Evolutionary conservation across 768 basidiomycete species (phyloP), one percentile per base, ranked within the genome.

Genomic region (Agaricus blazei): DNA sequence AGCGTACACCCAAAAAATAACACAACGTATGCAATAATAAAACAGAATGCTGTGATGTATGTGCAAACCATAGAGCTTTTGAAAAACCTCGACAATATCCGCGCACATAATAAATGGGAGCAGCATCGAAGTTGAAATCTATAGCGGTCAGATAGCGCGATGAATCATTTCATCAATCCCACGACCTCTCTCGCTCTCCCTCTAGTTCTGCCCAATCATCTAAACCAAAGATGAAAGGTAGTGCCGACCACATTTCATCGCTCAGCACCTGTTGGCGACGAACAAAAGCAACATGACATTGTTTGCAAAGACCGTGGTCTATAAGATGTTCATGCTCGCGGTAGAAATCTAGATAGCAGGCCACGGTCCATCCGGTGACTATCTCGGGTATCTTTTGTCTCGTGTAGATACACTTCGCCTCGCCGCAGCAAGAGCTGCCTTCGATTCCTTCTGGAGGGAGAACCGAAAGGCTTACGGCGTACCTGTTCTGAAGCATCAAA

Each of bases 261-360:
- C 64, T 61, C 23, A 67, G 62, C 29, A 52, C 43, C 46, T 51
- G 49, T 37, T 62, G 65, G 6, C 58, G 47, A 4, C 57, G 58
- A 28, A 61, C 58, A 48, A 67, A 67, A 24, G 48, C 51, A 0
- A 26, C 28, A 31, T 56, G 54, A 47, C 70, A 68, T 3, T 48
- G 52, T n/a, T 51, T 27, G 47, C 70, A 71, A 19, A 71, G 61
- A 12, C 60, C 65, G 3, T 54, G 31, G 6, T 53, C 59, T 23
- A 65, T 64, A n/a, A 60, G 48, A 12, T 53, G 51, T 24, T 50
- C 36, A 44, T 70, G 65, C 49, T 70, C 69, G 55, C 65, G 65
- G n/a, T 66, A 62, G 42, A 68, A 70, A 38, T 72, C 70, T 51
- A 72, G 36, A 27, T 68, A 59, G 19, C 67, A 69, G 0, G 69